These are phyloP conservation scores for Yarrowia yakushimensis DNA, from an alignment of 805 yeast species.

Conservation along the genomic window DNA sequence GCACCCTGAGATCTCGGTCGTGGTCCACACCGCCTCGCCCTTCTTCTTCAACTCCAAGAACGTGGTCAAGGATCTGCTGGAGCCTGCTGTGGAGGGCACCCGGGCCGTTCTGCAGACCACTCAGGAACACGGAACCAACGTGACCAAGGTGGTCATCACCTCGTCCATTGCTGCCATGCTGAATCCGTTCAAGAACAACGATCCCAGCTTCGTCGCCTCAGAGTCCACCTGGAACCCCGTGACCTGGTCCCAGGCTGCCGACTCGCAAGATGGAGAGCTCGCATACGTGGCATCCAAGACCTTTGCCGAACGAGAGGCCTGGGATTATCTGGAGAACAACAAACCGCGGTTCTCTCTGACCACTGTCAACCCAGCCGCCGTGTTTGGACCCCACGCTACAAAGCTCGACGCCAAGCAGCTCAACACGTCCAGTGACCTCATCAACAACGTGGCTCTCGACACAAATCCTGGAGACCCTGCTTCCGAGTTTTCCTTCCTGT, in stretches of 20 bases:
- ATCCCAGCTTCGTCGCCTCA: constrained; percentile 32
- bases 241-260: constrained; percentile 33
- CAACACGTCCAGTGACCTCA: constrained; percentile 38
- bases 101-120: constrained; percentile 44
- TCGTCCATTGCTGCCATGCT: constrained; percentile 53
- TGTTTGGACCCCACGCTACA: constrained; percentile 36
- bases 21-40: constrained; percentile 45
- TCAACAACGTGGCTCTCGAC: not conserved
- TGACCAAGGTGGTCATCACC: constrained; percentile 47
- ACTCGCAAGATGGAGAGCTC: not conserved
- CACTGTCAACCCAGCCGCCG: constrained; percentile 36
- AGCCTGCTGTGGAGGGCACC: constrained; percentile 51
- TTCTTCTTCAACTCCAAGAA: constrained; percentile 37
- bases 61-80: constrained; percentile 42
- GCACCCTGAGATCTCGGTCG: constrained; percentile 39
- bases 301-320: constrained; percentile 55
- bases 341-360: constrained; percentile 32
- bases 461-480: not conserved
- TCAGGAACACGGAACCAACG: constrained; percentile 33
- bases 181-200: constrained; percentile 27
- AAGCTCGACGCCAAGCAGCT: constrained; percentile 34
- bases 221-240: constrained; percentile 42
- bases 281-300: constrained; percentile 46
- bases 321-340: constrained; percentile 45
- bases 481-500: constrained; percentile 29